These are phyloP conservation scores for Xylariaceae sp. DNA, from an alignment of 2,329 filamentous ascomycete genomes.

Conservation along the genomic window DNA sequence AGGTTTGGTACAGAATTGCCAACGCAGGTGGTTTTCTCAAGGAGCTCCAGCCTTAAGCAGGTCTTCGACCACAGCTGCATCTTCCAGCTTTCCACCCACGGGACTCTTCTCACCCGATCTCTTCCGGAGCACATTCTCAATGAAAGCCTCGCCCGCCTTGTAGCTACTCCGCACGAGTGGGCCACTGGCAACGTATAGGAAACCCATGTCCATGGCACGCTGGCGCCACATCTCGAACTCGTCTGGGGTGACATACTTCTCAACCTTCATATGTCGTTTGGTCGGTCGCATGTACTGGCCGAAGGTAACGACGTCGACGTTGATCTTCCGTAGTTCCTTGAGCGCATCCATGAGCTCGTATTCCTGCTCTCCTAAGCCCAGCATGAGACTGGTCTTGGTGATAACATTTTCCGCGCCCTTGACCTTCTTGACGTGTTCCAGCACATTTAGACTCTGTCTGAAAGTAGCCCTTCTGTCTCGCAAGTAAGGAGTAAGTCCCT, in stretches of 20 bases:
- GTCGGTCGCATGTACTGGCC: conserved; percentile 99
- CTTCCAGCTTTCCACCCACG: conserved; percentile 18
- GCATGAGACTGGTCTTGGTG: conserved; percentile 98
- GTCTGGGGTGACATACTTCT: conserved; percentile 89
- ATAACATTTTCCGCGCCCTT: conserved; percentile 60
- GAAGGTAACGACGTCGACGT: conserved; percentile 95
- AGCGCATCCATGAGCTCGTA: conserved; percentile 79
- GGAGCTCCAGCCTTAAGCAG: conserved; percentile 15
- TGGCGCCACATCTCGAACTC: conserved; percentile 90
- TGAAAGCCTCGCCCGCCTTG: conserved; percentile 97
- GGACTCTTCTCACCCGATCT: conserved; percentile 48
- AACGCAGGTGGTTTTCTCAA: background rate
- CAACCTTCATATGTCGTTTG: conserved; percentile 95
- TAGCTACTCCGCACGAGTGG: conserved; percentile 93
- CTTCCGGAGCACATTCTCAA: conserved; percentile 96
- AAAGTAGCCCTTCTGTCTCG: conserved; percentile 88
- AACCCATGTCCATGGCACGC: conserved; percentile 89
- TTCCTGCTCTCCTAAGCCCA: conserved; percentile 90
- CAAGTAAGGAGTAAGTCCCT: conserved; percentile 84
- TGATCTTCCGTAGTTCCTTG: conserved; percentile 71
- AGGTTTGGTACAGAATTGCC: background rate
- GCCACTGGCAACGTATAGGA: conserved; percentile 92
- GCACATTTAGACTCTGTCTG: conserved; percentile 75
- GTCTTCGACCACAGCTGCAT: conserved; percentile 23
- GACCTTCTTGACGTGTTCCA: conserved; percentile 77